Conservation (phyloP, 2,329 filamentous ascomycete genomes). For the Orbilia quercus region DNA sequence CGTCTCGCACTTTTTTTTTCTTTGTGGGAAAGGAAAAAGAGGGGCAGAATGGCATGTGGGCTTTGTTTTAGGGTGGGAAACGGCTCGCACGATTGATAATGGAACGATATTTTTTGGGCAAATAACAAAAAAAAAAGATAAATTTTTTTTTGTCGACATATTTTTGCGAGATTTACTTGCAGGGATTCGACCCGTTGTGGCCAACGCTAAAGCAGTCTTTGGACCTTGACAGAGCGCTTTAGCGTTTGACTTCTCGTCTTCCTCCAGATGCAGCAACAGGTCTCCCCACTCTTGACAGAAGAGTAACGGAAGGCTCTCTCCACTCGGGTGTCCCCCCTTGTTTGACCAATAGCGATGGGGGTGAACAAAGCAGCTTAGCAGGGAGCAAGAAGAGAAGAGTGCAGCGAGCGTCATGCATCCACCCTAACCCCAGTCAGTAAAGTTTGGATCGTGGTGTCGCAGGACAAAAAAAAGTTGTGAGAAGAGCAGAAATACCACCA, state of each 20-base stretch:
- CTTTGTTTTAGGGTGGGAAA: slow-evolving; percentile 53
- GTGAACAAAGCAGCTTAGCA: slow-evolving; percentile 56
- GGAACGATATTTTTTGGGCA: slow-evolving; percentile 34
- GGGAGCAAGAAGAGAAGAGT: slow-evolving; percentile 54
- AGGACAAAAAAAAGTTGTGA: slow-evolving; percentile 51
- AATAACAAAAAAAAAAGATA: too few relatives aligned
- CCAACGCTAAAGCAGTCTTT: slow-evolving; percentile 56
- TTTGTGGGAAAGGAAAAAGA: slow-evolving; percentile 10
- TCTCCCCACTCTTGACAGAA: slow-evolving; percentile 57
- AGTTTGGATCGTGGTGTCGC: slow-evolving; percentile 56
- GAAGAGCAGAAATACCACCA: slow-evolving; percentile 39
- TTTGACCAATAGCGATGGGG: slow-evolving; percentile 55
- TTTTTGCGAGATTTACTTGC: slow-evolving; percentile 54
- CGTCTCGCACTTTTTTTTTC: too few relatives aligned
- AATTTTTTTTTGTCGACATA: slow-evolving; percentile 7
- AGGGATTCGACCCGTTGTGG: slow-evolving; percentile 55
- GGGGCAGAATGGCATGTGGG: slow-evolving; percentile 40
- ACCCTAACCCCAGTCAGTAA: slow-evolving; percentile 56
- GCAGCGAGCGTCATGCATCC: slow-evolving; percentile 56
- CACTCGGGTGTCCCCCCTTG: slow-evolving; percentile 56
- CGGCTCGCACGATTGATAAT: slow-evolving; percentile 48
- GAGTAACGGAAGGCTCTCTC: slow-evolving; percentile 54
- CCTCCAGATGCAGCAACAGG: slow-evolving; percentile 57
- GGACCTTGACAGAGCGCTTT: slow-evolving; percentile 53
- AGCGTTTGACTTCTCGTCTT: slow-evolving; percentile 54